These are phyloP conservation scores for Begonia peltatifolia DNA, from an alignment of 306 rosid species.

Conservation along the genomic window DNA sequence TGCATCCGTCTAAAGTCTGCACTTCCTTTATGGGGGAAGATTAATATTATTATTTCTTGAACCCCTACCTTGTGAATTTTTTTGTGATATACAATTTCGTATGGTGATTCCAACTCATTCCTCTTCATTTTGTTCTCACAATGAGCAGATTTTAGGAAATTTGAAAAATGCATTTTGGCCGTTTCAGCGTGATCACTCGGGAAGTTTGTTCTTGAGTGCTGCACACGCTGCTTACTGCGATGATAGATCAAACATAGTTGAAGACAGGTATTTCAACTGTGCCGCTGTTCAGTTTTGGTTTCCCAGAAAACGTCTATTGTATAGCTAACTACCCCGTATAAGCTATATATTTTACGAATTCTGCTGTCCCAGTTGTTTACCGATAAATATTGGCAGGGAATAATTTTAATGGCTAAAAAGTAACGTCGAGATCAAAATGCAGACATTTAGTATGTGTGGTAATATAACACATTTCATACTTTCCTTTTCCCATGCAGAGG, in stretches of 20 bases:
- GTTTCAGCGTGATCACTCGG: conserved; percentile 50
- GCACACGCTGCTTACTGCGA: conserved; percentile 72
- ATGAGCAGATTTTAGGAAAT: conserved; percentile 58
- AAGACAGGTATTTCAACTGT: conserved; percentile 45
- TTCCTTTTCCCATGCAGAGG: conserved; percentile 39
- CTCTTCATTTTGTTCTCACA: conserved; percentile 9
- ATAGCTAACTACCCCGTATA: background rate
- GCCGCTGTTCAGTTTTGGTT: conserved; percentile 5
- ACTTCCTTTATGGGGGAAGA: no score
- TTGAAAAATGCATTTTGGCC: conserved; percentile 90
- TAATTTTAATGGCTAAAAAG: no score
- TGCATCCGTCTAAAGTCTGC: no score
- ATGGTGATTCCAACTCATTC: background rate
- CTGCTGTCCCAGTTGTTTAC: no score
- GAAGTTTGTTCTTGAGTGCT: conserved; percentile 69
- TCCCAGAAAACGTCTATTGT: background rate
- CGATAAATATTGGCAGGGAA: no score
- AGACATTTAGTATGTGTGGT: background rate
- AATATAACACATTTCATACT: background rate
- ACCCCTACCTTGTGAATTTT: no score
- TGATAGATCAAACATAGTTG: conserved; percentile 36
- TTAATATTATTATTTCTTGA: no score
- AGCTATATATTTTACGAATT: no score
- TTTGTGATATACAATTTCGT: no score
- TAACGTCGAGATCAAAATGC: no score